Percentiles rank a stretch among this genome's conserved stretches.
These are phyloP conservation scores for Scenedesmus sp. DNA, from an alignment of 163 green algal genomes.

Conservation along the genomic window DNA sequence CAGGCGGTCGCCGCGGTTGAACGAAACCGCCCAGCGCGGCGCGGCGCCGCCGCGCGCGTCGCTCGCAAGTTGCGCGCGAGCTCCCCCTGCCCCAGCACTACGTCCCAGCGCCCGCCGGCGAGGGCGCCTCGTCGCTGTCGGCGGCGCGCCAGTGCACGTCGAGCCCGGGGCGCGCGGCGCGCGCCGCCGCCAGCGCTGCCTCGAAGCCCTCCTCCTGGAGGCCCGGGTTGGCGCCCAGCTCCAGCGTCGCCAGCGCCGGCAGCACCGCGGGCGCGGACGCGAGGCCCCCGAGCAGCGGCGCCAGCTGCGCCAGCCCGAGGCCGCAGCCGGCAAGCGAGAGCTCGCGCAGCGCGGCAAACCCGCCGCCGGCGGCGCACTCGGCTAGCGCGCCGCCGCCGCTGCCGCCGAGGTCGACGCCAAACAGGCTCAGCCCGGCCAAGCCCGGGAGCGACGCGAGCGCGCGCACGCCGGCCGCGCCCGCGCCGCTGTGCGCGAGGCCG, in stretches of 20 bases:
- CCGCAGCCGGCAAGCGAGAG: slow-evolving; percentile 37
- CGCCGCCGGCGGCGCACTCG: neutral
- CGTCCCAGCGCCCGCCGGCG: neutral
- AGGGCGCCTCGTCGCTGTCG: slow-evolving; percentile 27
- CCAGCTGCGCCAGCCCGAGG: slow-evolving; percentile 13
- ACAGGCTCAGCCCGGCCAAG: slow-evolving; percentile 37
- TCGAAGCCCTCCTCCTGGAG: slow-evolving; percentile 41
- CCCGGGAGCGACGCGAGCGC: slow-evolving; percentile 6
- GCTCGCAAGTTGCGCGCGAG: no score
- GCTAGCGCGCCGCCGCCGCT: neutral
- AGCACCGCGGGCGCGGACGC: neutral
- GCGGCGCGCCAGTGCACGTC: slow-evolving; percentile 43
- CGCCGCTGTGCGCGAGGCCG: slow-evolving; percentile 1
- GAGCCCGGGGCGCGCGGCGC: slow-evolving; percentile 7
- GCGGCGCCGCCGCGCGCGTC: no score
- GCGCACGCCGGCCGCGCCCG: slow-evolving; percentile 16
- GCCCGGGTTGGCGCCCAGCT: slow-evolving; percentile 42
- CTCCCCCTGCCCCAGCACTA: no score
- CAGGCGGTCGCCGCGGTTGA: no score
- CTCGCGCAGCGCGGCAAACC: slow-evolving; percentile 23
- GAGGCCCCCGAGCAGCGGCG: neutral
- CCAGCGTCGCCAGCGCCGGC: slow-evolving; percentile 18
- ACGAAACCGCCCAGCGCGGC: no score
- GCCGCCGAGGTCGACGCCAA: slow-evolving; percentile 14
- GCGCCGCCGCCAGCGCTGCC: slow-evolving; percentile 8